Percentiles rank a stretch among this genome's conserved stretches.
phyloP scores from a whole-genome alignment of 2,329 filamentous ascomycete genomes.

The Ceratocystiopsis brevicomis region DNA sequence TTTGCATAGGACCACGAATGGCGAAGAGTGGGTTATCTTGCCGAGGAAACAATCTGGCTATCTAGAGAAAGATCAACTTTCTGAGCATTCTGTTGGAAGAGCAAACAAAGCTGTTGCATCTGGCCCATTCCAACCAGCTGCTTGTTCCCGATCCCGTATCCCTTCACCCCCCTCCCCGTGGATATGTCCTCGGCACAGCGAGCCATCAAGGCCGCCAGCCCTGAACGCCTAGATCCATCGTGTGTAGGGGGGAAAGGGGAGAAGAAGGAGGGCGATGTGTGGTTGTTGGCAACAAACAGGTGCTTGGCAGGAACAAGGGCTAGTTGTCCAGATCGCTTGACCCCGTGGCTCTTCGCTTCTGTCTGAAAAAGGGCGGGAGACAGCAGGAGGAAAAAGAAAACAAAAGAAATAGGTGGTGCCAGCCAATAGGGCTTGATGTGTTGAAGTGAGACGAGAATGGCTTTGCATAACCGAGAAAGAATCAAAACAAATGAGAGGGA shows the following conservation, averaged over 20 bases:
- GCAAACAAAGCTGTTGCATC: background rate
- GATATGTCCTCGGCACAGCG: slow-evolving; percentile 1
- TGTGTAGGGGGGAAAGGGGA: background rate
- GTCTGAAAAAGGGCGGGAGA: background rate
- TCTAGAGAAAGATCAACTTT: background rate
- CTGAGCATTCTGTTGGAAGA: background rate
- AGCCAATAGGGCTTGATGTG: background rate
- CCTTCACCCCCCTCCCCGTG: background rate
- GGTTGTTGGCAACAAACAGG: background rate
- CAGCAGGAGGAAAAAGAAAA: background rate
- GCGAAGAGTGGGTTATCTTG: slow-evolving; percentile 6
- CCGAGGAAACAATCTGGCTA: slow-evolving; percentile 4
- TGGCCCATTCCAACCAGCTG: background rate
- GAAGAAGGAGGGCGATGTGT: background rate
- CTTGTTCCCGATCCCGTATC: background rate
- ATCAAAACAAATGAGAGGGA: background rate
- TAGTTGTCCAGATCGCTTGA: background rate
- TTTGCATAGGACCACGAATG: background rate
- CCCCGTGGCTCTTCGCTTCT: slow-evolving; percentile 3
- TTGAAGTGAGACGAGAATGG: too few relatives aligned
- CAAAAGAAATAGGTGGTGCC: background rate
- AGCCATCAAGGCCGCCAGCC: slow-evolving; percentile 1
- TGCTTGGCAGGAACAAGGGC: background rate
- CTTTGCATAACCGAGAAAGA: background rate
- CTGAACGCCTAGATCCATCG: slow-evolving; percentile 2